These are phyloP conservation scores for Chlorella sp. DNA, from an alignment of 139 green algal genomes.

Conservation along the genomic window DNA sequence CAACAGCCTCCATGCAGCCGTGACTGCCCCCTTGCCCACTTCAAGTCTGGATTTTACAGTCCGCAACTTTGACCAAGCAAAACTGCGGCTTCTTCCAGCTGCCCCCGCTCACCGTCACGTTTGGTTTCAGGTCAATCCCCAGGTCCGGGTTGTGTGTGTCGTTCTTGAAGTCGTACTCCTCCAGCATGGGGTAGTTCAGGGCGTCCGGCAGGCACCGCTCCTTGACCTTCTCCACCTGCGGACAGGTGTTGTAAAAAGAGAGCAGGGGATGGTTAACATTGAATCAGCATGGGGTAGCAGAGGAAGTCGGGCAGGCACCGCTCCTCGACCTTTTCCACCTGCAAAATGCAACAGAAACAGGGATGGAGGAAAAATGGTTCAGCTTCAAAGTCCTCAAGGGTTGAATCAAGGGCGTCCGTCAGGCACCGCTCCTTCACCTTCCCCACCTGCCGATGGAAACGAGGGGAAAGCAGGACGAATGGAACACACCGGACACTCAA, in stretches of 20 bases:
- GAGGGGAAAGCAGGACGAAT: too few relatives aligned
- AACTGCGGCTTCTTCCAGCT: too few relatives aligned
- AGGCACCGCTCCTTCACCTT: too few relatives aligned
- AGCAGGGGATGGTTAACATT: not conserved
- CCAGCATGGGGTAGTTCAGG: slow-evolving; percentile 97
- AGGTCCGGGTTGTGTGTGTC: slow-evolving; percentile 81
- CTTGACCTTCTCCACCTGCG: slow-evolving; percentile 96
- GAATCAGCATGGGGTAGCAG: not conserved
- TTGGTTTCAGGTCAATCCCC: slow-evolving; percentile 91
- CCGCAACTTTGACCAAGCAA: too few relatives aligned
- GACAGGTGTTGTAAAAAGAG: not conserved
- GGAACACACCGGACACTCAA: too few relatives aligned
- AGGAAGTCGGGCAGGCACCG: slow-evolving; percentile 83
- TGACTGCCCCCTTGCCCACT: too few relatives aligned
- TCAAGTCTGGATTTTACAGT: too few relatives aligned
- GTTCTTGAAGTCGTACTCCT: slow-evolving; percentile 98
- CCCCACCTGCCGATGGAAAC: too few relatives aligned
- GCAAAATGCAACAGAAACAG: not conserved
- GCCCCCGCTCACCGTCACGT: slow-evolving; percentile 66
- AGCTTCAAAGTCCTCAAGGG: too few relatives aligned
- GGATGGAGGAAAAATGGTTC: too few relatives aligned
- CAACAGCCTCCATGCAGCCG: too few relatives aligned
- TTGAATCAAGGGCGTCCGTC: too few relatives aligned
- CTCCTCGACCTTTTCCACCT: slow-evolving; percentile 96
- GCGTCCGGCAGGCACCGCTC: slow-evolving; percentile 87